phyloP scores from a whole-genome alignment of 1,284 basidiomycete species.

The Ustilago curta region DNA sequence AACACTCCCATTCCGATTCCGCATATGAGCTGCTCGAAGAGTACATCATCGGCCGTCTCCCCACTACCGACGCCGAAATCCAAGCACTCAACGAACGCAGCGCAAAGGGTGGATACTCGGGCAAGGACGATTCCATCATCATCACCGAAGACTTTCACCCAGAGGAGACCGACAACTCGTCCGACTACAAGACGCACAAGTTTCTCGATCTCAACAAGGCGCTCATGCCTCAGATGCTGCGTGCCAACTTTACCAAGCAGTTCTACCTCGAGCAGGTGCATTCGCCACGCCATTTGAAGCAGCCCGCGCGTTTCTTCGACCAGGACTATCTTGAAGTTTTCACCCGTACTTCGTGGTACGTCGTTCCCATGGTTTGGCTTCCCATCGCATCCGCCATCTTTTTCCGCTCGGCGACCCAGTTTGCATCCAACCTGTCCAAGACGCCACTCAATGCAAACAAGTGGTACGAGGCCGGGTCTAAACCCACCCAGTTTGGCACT shows the following conservation, averaged over 20 bases:
- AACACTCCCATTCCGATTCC: constrained; percentile 91
- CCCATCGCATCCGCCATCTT: constrained; percentile 87
- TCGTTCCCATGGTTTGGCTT: constrained; percentile 90
- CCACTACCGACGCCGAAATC: constrained; percentile 47
- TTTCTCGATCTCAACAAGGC: constrained; percentile 93
- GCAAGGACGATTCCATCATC: constrained; percentile 73
- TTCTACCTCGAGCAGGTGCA: constrained; percentile 98
- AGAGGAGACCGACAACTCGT: constrained; percentile 56
- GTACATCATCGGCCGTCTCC: constrained; percentile 70
- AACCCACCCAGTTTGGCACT: constrained; percentile 68
- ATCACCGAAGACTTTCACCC: constrained; percentile 72
- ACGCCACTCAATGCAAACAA: constrained; percentile 34
- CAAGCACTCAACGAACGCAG: constrained; percentile 24
- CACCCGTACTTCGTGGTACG: constrained; percentile 92
- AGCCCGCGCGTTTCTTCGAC: constrained; percentile 89
- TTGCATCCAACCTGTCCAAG: constrained; percentile 69
- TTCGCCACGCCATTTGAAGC: constrained; percentile 86
- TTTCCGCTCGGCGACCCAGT: constrained; percentile 84
- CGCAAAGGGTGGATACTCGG: constrained; percentile 52
- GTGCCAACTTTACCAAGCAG: constrained; percentile 87
- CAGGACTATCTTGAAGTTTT: constrained; percentile 84
- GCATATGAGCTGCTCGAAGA: constrained; percentile 94
- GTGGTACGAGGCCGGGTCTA: constrained; percentile 72
- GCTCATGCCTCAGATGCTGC: constrained; percentile 85
- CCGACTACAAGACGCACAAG: constrained; percentile 79